phyloP scores from a whole-genome alignment of 495 filamentous ascomycete species.

The Hapsidospora chrysogenum region DNA sequence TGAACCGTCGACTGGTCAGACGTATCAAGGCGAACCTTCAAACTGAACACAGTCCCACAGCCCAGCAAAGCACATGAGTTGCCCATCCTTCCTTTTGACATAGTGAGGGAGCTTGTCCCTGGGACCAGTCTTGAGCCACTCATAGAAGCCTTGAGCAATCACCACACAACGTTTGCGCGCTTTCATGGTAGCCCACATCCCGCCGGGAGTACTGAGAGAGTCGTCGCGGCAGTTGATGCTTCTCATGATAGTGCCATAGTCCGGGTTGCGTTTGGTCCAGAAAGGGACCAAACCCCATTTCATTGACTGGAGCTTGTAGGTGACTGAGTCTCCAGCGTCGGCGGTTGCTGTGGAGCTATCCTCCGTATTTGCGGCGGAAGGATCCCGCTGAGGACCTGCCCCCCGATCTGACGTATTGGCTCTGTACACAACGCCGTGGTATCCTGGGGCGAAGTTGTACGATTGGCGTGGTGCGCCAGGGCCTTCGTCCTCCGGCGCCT shows the following conservation, averaged over 20 bases:
- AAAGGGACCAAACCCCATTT: conserved; percentile 53
- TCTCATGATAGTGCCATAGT: conserved; percentile 59
- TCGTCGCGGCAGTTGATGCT: conserved; percentile 96
- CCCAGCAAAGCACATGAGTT: conserved; percentile 78
- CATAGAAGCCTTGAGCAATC: conserved; percentile 82
- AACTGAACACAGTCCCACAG: conserved; percentile 81
- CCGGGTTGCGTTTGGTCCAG: conserved; percentile 25
- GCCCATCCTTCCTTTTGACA: conserved; percentile 62
- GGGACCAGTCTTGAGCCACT: conserved; percentile 73
- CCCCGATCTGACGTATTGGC: conserved; percentile 48
- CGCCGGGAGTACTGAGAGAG: conserved; percentile 53
- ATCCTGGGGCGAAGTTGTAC: conserved; percentile 88
- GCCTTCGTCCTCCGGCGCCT: conserved; percentile 51
- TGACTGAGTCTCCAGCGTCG: conserved; percentile 6
- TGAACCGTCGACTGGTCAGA: no score
- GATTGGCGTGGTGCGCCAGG: conserved; percentile 46
- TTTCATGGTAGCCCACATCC: conserved; percentile 91
- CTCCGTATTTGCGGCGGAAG: background rate
- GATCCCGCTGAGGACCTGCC: conserved; percentile 16
- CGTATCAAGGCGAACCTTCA: conserved; percentile 34
- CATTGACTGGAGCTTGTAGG: conserved; percentile 78
- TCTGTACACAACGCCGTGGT: conserved; percentile 73
- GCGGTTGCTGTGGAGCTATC: conserved; percentile 1
- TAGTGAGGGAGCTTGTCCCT: conserved; percentile 76
- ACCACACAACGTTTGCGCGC: conserved; percentile 74